Conservation (phyloP, 139 green algal genomes). For the Tetradesmus obliquus region DNA sequence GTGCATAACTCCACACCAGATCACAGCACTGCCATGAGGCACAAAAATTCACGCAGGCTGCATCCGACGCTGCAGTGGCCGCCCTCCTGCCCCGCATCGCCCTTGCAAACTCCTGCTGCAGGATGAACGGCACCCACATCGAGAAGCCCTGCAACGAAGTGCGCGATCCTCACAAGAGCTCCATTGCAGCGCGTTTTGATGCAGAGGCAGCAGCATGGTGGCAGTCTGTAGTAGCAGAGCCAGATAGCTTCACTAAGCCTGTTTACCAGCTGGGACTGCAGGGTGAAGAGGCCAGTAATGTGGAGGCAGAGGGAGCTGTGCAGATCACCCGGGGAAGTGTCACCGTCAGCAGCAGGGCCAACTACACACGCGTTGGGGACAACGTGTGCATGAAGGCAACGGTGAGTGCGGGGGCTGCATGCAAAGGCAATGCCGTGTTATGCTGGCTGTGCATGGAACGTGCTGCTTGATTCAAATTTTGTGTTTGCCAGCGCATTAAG, state of each 20-base stretch:
- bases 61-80: too few species aligned
- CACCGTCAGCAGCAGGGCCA: not conserved
- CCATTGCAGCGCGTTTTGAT: not conserved
- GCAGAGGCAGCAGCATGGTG: not conserved
- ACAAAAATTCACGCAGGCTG: too few species aligned
- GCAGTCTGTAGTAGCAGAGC: not conserved
- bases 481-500: too few species aligned
- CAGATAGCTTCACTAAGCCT: not conserved
- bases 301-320: not conserved
- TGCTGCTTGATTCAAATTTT: too few species aligned
- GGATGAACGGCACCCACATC: not conserved
- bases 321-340: not conserved
- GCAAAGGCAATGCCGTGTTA: too few species aligned
- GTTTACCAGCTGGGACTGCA: not conserved
- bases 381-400: not conserved
- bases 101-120: not conserved
- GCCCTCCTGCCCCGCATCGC: too few species aligned
- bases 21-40: too few species aligned
- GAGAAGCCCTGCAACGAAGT: not conserved
- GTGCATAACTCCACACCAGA: too few species aligned
- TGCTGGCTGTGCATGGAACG: too few species aligned
- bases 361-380: not conserved
- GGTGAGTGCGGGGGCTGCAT: not conserved
- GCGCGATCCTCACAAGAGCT: not conserved
- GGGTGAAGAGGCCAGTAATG: not conserved